Conservation (phyloP, 1,284 basidiomycete species). For the Irpex sp. region DNA sequence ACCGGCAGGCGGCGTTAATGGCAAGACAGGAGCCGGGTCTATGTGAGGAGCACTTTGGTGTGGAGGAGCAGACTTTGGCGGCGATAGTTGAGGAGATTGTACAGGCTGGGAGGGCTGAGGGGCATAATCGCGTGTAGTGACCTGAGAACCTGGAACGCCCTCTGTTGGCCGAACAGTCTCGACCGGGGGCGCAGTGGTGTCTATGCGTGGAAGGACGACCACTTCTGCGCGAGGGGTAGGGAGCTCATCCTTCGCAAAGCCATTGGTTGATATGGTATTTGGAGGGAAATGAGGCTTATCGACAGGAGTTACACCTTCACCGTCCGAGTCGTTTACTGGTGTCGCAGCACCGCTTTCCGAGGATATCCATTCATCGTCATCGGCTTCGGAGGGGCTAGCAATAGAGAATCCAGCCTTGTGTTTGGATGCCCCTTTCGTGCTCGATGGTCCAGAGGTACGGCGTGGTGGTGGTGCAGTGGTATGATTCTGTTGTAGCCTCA, state of each 20-base stretch:
- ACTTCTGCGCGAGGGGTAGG: conserved; percentile 32
- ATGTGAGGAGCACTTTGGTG: conserved; percentile 12
- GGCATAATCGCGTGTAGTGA: conserved; percentile 18
- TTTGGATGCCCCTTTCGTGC: conserved; percentile 26
- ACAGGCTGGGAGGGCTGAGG: conserved; percentile 12
- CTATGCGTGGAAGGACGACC: conserved; percentile 31
- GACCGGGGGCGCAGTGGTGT: conserved; percentile 13
- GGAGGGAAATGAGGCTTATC: conserved; percentile 19
- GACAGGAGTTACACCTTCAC: conserved; percentile 30
- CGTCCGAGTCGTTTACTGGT: conserved; percentile 49
- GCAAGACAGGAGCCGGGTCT: conserved; percentile 9
- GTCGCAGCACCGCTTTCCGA: conserved; percentile 72
- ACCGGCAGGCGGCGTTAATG: conserved; percentile 22
- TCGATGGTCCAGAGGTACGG: conserved; percentile 27
- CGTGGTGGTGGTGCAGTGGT: conserved; percentile 28
- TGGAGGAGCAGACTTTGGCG: conserved; percentile 19
- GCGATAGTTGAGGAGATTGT: neutral
- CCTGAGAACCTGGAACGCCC: conserved; percentile 21
- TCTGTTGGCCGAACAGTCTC: conserved; percentile 15
- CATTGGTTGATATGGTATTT: conserved; percentile 18
- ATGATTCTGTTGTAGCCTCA: conserved; percentile 47
- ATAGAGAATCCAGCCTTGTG: conserved; percentile 58
- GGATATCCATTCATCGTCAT: conserved; percentile 72
- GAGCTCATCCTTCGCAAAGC: conserved; percentile 21
- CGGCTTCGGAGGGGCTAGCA: conserved; percentile 45